A percentile compares a stretch with the other conserved stretches of the same genome.
These are phyloP conservation scores for Candida pini DNA, from an alignment of 805 yeast species.

Conservation along the genomic window DNA sequence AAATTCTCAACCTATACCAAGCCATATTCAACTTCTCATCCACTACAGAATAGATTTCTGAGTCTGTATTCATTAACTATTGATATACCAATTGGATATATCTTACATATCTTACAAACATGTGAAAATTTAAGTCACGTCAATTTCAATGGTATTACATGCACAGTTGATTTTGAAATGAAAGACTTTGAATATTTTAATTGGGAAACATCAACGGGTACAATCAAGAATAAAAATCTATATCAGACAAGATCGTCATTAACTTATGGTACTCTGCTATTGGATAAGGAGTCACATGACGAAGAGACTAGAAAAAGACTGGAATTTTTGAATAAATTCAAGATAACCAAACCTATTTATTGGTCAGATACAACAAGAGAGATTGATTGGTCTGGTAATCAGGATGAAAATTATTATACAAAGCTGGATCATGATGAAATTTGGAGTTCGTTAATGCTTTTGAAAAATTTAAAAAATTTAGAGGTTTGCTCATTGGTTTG, in stretches of 20 bases:
- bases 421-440: conserved; percentile 45
- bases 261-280: conserved; percentile 25
- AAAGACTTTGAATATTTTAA: conserved; percentile 34
- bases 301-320: conserved; percentile 18
- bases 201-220: conserved; percentile 20
- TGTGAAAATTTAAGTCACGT: conserved; percentile 57
- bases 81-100: conserved; percentile 75
- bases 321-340: conserved; percentile 6
- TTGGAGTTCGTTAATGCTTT: conserved; percentile 18
- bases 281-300: conserved; percentile 20
- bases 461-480: conserved; percentile 15
- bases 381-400: conserved; percentile 24
- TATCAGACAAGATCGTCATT: conserved; percentile 4
- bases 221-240: conserved; percentile 2
- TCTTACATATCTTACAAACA: conserved; percentile 60
- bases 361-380: conserved; percentile 29
- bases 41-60: conserved; percentile 55
- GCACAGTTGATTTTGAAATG: conserved; percentile 64
- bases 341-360: conserved; percentile 16
- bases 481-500: conserved; percentile 32
- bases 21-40: conserved; percentile 44
- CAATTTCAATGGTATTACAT: conserved; percentile 55
- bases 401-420: too few species aligned
- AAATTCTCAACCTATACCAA: background rate
- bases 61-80: conserved; percentile 58